Evolutionary conservation across 805 yeast genomes (phyloP).

Genomic region (Spathaspora boniae): DNA sequence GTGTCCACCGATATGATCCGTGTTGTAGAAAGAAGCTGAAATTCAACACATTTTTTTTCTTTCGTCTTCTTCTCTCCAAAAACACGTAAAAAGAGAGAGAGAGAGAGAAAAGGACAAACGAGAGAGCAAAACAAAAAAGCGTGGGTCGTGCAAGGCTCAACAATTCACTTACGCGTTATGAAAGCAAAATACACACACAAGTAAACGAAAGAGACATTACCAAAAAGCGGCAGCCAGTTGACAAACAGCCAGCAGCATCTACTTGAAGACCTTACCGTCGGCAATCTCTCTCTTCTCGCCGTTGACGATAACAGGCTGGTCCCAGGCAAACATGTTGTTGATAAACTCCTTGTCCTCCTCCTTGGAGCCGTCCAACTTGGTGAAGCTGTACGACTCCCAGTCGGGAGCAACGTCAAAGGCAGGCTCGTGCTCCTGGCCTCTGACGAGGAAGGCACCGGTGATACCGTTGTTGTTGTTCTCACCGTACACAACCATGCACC

Average conservation of each 20-base stretch:
- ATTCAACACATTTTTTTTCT: conserved; percentile 1
- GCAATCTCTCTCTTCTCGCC: conserved; percentile 86
- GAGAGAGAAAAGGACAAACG: neutral
- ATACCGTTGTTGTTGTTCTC: conserved; percentile 98
- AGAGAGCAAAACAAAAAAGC: no score
- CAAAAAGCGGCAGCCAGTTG: no score
- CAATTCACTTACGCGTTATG: neutral
- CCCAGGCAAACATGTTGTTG: conserved; percentile 97
- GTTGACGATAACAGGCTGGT: conserved; percentile 77
- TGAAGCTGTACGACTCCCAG: conserved; percentile 90
- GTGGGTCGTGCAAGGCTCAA: neutral
- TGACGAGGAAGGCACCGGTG: conserved; percentile 88
- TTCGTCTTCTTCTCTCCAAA: neutral
- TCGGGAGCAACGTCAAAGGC: conserved; percentile 99
- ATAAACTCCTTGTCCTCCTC: conserved; percentile 76
- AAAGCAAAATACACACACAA: neutral
- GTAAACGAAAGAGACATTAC: neutral
- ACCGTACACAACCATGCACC: conserved; percentile 92
- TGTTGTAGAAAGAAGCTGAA: neutral
- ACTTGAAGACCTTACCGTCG: conserved; percentile 98
- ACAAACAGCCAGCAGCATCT: no score
- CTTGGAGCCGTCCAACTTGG: conserved; percentile 75
- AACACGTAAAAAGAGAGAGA: neutral
- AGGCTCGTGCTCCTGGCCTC: conserved; percentile 89
- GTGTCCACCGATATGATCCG: no score